A percentile compares a stretch with the other conserved stretches of the same genome.
Conservation (phyloP, 805 yeast species). For the Clavispora santaluciae region DNA sequence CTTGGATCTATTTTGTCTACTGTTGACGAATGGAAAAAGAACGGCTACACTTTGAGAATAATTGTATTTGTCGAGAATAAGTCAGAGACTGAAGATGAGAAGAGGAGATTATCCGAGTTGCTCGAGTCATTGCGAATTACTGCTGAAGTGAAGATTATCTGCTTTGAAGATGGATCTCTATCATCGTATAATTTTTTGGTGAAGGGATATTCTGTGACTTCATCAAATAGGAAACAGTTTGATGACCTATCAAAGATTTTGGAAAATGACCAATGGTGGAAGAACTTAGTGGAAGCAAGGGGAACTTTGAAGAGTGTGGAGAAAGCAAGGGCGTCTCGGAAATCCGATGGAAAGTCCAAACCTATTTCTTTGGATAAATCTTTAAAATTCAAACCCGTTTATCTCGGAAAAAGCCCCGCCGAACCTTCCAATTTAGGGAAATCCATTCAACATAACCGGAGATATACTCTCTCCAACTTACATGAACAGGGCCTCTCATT, state of each 20-base stretch:
- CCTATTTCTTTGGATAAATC: constrained; percentile 9
- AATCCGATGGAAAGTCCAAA: constrained; percentile 2
- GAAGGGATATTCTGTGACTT: constrained; percentile 51
- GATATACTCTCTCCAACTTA: constrained; percentile 56
- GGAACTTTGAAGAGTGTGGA: constrained; percentile 30
- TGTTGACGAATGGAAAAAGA: constrained; percentile 86
- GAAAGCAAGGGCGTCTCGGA: constrained; percentile 21
- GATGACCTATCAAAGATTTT: constrained; percentile 49
- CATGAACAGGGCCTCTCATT: constrained; percentile 67
- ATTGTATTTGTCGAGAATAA: constrained; percentile 83
- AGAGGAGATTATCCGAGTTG: constrained; percentile 53
- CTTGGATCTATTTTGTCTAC: constrained; percentile 90
- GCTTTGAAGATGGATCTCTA: constrained; percentile 54
- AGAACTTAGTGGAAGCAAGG: constrained; percentile 58
- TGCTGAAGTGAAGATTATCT: constrained; percentile 72
- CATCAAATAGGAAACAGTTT: constrained; percentile 19
- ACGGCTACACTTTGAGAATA: constrained; percentile 64
- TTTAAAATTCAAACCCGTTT: constrained; percentile 24
- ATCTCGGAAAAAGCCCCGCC: constrained; percentile 13
- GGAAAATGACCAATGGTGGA: constrained; percentile 83
- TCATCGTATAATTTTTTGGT: constrained; percentile 70
- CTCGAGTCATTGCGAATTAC: constrained; percentile 77
- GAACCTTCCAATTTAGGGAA: constrained; percentile 11
- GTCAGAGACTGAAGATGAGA: constrained; percentile 69
- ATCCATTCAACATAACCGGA: constrained; percentile 26